Base-by-base conservation (phyloP, 1,284 basidiomycete species). In the Kwoniella shivajii region DNA sequence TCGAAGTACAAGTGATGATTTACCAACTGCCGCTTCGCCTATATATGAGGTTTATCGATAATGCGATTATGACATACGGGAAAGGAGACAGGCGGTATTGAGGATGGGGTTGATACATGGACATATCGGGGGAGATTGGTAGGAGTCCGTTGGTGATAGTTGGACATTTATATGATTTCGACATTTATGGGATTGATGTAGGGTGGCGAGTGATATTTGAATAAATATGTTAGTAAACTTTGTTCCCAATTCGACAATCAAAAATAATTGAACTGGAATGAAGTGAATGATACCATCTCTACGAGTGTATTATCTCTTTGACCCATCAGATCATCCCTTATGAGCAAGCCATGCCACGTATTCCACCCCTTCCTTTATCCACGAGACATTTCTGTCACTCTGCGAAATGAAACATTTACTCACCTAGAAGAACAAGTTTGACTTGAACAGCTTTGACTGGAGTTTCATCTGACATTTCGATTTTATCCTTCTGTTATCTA, bases 1-100 rank as follows among this genome's bases (percentile, higher is more conserved):
- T 77, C 96, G 88, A 60, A 99, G 85, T 37, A 99, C 96, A 57
- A 99, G 88, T 26, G 94, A 98, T n/a, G 94, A 97, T 82, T 99
- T 99, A 64, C 96, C 96, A 54, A 99, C 96, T 56, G 96, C 95
- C 60, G 95, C 93, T 82, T 99, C 96, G 68, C 95, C 92, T 95
- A 73, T 38, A 10, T 54, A 31, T 36, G n/a, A n/a, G n/a, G n/a
- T n/a, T n/a, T n/a, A n/a, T n/a, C n/a, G n/a, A n/a, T n/a, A n/a
- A n/a, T n/a, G n/a, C n/a, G n/a, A n/a, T 24, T 27, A 47, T 24
- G 51, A 16, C 66, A 37, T 45, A 48, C 49, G 29, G 50, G 50
- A 20, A 26, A 11, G n/a, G 43, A 31, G 31, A 22, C 22, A 31
- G 24, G 31, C 33, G 34, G 34, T 39, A 47, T 31, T 43, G 18